phyloP scores from a whole-genome alignment of 805 yeast species.

The Cyberlindnera maritima region DNA sequence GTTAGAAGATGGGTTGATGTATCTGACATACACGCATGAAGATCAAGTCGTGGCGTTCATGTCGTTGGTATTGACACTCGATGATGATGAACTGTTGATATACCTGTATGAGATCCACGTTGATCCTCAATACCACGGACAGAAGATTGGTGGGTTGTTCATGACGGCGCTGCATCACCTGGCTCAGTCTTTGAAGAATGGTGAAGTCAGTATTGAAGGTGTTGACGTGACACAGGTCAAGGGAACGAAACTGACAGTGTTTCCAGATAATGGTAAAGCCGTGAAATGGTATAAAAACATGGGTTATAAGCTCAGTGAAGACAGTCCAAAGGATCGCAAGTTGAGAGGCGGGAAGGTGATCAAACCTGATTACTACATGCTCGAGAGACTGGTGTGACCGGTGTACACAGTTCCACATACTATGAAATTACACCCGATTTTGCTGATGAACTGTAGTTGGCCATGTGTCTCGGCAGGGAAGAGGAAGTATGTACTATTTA shows the following conservation, averaged over 20 bases:
- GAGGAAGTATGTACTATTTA: too few species aligned
- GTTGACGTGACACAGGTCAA: conserved; percentile 7
- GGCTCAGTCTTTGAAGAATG: conserved; percentile 17
- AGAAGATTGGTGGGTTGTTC: conserved; percentile 38
- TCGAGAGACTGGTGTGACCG: conserved; percentile 16
- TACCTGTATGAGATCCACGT: conserved; percentile 61
- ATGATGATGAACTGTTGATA: conserved; percentile 37
- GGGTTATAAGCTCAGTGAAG: conserved; percentile 37
- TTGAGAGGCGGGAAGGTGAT: conserved; percentile 39
- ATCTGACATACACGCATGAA: conserved; percentile 10
- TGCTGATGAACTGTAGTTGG: too few species aligned
- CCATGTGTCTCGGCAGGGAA: too few species aligned
- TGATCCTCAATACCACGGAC: conserved; percentile 31
- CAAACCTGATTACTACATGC: conserved; percentile 44
- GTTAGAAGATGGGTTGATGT: conserved; percentile 32
- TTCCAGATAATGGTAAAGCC: conserved; percentile 42
- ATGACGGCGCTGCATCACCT: conserved; percentile 36
- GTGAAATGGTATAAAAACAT: conserved; percentile 39
- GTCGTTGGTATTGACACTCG: conserved; percentile 43
- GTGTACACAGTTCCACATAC: too few species aligned
- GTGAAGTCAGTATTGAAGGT: background rate
- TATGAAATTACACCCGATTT: too few species aligned
- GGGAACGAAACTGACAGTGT: conserved; percentile 45
- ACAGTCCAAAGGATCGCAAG: conserved; percentile 43
- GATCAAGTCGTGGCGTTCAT: conserved; percentile 38